Evolutionary conservation across 2,329 filamentous ascomycete species (phyloP), one percentile per base, ranked within the genome.

Genomic region (Trichoderma sp.): DNA sequence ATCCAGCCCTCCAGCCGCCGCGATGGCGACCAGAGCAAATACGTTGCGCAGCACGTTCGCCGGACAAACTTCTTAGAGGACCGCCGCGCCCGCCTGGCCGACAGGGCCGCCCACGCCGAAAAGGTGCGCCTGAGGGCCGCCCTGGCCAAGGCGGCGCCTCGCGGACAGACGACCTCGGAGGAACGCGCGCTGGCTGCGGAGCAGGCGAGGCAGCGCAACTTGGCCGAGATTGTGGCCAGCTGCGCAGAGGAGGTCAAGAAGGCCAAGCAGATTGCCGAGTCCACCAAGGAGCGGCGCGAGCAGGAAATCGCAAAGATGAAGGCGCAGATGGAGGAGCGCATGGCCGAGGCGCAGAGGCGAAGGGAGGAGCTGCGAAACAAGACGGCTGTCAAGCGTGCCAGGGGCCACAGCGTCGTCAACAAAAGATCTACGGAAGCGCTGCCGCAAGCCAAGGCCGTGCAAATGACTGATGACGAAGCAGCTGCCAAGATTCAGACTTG

Each of bases 231-330:
- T 57, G 92, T 93, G 4, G 92, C 93, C 63, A 87, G 89, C 73
- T 95, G 93, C 78, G 93, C 93, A 23, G 93, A 94, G 80, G 93
- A 96, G 79, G 93, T 96, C 17, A 90, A 92, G 78, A 88, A 92
- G 74, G 93, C 93, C 67, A 95, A 95, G 84, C 91, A 92, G 65
- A 87, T 95, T n/a, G 93, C 93, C 15, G 92, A 94, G 79, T 90
- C 88, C 71, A 94, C 93, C 84, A 94, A 93, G 81, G 91, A 93
- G 82, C 91, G 92, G 79, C 90, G 93, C 74, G 91, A 94, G 78
- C 90, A 91, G 71, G 92, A 95, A 74, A 87, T 92, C 71, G 86
- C 86, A 75, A 90, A 90, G 77, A 86, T 93, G 79, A 89, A 90
- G 74, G 82, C 88, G 65, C 92, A 94, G 79, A 94, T 95, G 86